phyloP scores from a whole-genome alignment of 228 moss, liverwort and hornwort genomes.

The Sphagnum fallax region DNA sequence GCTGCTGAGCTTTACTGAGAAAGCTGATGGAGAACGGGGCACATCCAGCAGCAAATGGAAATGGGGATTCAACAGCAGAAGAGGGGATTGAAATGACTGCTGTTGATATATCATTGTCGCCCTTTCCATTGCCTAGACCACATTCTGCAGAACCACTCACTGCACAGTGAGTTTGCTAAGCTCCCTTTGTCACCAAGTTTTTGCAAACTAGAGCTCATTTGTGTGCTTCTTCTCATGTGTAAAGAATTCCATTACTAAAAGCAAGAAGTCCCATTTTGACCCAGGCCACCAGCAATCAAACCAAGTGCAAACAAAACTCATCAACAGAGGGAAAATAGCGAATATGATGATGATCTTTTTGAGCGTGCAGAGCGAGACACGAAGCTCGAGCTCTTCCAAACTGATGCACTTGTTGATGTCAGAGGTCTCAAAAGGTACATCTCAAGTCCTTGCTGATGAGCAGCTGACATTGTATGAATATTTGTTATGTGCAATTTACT shows the following conservation, averaged over 20 bases:
- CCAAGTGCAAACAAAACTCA: conserved; percentile 15
- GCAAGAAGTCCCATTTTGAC: not conserved
- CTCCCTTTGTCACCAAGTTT: not conserved
- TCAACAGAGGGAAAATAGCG: conserved; percentile 28
- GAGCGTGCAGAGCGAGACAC: conserved; percentile 85
- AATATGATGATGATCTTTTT: conserved; percentile 40
- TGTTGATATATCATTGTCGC: conserved; percentile 67
- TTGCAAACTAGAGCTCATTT: not conserved
- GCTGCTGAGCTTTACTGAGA: too few species aligned
- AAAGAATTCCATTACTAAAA: too few species aligned
- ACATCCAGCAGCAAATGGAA: conserved; percentile 21
- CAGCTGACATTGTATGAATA: too few species aligned
- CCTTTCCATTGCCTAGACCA: conserved; percentile 19
- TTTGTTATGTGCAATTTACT: too few species aligned
- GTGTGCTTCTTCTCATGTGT: too few species aligned
- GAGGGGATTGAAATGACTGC: conserved; percentile 59
- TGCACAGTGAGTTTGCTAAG: conserved; percentile 31
- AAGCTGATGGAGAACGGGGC: conserved; percentile 30
- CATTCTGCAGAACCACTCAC: conserved; percentile 17
- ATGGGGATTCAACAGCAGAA: conserved; percentile 10
- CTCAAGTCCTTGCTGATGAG: not conserved
- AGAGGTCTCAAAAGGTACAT: conserved; percentile 86
- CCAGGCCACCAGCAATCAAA: conserved; percentile 27
- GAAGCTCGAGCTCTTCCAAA: conserved; percentile 95
- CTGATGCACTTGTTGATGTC: conserved; percentile 92